Evolutionary conservation across 2,329 filamentous ascomycete genomes (phyloP).

Genomic region (Colletotrichum sp.): DNA sequence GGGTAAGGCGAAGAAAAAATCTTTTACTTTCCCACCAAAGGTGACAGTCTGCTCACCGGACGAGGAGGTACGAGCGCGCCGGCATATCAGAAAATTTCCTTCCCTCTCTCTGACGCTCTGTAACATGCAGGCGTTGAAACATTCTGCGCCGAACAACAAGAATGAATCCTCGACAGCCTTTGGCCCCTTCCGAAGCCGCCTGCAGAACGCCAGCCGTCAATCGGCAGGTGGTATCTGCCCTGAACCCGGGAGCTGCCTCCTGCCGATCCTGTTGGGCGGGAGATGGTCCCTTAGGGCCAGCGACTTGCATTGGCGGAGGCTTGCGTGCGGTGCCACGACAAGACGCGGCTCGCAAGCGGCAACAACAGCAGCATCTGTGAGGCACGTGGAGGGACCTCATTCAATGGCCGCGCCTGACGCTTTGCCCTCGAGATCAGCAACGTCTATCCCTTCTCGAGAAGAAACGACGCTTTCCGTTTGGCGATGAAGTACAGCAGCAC

Average conservation of each 20-base stretch:
- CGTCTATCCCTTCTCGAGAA: not conserved
- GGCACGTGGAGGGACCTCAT: constrained; percentile 9
- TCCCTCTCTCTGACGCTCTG: not conserved
- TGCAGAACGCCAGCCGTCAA: not conserved
- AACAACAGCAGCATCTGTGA: not conserved
- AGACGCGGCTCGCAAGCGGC: constrained; percentile 3
- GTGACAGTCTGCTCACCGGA: not conserved
- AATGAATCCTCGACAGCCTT: not conserved
- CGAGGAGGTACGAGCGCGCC: not conserved
- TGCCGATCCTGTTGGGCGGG: constrained; percentile 18
- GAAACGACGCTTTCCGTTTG: not conserved
- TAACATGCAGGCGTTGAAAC: not conserved
- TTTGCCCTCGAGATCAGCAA: not conserved
- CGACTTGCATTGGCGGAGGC: constrained; percentile 2
- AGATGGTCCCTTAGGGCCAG: constrained; percentile 1
- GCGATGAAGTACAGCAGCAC: not conserved
- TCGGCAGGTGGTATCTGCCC: not conserved
- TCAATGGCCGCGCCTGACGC: not conserved
- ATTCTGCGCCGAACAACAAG: not conserved
- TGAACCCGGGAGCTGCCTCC: constrained; percentile 9
- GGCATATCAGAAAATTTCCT: not conserved
- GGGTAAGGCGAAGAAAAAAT: not conserved
- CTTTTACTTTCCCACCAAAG: not conserved
- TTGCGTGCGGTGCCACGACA: constrained; percentile 21
- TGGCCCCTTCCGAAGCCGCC: not conserved